A percentile compares a stretch with the other conserved stretches of the same genome.
Evolutionary conservation across 306 rosid genomes (phyloP).

Genomic region (Urtica urens): DNA sequence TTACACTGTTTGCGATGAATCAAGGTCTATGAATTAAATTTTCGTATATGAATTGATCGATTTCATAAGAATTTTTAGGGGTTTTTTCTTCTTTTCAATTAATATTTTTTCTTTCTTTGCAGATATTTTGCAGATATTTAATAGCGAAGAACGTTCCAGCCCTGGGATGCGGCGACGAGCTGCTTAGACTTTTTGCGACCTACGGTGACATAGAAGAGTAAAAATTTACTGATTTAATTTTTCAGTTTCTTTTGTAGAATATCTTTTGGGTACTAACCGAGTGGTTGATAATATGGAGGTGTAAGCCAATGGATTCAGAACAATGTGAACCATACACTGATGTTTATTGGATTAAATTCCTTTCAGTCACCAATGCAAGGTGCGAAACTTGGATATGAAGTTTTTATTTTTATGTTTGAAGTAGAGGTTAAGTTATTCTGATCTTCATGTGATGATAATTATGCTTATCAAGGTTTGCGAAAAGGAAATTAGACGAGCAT

Average conservation of each 20-base stretch:
- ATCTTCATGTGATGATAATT: too few species aligned
- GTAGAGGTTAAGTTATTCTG: not conserved
- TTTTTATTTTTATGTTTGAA: not conserved
- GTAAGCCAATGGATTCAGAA: constrained; percentile 87
- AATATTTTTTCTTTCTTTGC: not conserved
- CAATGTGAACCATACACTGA: constrained; percentile 80
- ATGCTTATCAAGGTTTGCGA: constrained; percentile 87
- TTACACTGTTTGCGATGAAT: constrained; percentile 82
- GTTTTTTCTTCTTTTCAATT: not conserved
- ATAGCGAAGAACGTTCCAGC: constrained; percentile 74
- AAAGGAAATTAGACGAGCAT: constrained; percentile 65
- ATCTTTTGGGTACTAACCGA: not conserved
- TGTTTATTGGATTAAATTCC: constrained; percentile 78
- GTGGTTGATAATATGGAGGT: constrained; percentile 23
- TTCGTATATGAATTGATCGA: too few species aligned
- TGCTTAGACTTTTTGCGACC: constrained; percentile 55
- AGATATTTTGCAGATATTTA: constrained; percentile 42
- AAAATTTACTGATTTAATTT: constrained; percentile 2
- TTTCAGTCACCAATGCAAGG: constrained; percentile 71
- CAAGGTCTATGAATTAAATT: constrained; percentile 56
- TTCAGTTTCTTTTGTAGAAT: not conserved
- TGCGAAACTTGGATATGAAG: constrained; percentile 5
- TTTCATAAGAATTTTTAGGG: too few species aligned
- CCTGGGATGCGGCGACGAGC: constrained; percentile 72
- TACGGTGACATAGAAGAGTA: constrained; percentile 80